Evolutionary conservation across 257 asterid genomes (phyloP), one percentile per base, ranked within the genome.

Genomic region (Rehmannia glutinosa): DNA sequence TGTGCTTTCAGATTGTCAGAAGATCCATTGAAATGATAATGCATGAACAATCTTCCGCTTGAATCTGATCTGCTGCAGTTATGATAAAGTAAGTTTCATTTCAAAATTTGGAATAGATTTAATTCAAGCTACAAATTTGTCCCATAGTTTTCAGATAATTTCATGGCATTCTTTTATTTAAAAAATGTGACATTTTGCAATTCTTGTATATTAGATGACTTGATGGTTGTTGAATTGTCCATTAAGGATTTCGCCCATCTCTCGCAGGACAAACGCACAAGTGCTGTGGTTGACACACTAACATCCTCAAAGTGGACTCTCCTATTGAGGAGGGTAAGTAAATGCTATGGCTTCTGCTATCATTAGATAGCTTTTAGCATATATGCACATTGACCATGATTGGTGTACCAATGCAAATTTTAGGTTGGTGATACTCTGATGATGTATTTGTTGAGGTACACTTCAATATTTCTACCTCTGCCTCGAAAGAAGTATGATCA

Each of bases 371-470:
- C n/a, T 20, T 15, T 39, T 52, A 10, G 9, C 27, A 16, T 59
- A 24, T 70, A 39, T 38, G 52, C 42, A 25, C 50, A 41, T 42
- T 20, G 25, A 35, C 25, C 41, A 59, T 64, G 66, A 65, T 62
- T 49, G 60, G 33, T 61, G 61, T 27, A 56, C 66, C 49, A 56
- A 68, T 68, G 73, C 57, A 57, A 69, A 47, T 61, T 60, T 75
- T 80, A 92, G 97, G 85, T 89, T 55, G 96, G 98, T 67, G 97
- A 89, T 72, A 71, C 66, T 82, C 76, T 92, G 62, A 85, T 92
- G 97, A 46, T 70, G 55, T 79, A 87, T 77, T 72, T 89, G 70
- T 78, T 92, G 69, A 83, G 65, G 83, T 39, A 84, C 69, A 78
- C 93, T 53, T 89, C 84, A 24, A 52, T 92, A 60, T 92, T 92